Percentiles rank a stretch among this genome's conserved stretches.
Evolutionary conservation across 2,329 filamentous ascomycete genomes (phyloP).

Genomic region (Xylaria digitata): DNA sequence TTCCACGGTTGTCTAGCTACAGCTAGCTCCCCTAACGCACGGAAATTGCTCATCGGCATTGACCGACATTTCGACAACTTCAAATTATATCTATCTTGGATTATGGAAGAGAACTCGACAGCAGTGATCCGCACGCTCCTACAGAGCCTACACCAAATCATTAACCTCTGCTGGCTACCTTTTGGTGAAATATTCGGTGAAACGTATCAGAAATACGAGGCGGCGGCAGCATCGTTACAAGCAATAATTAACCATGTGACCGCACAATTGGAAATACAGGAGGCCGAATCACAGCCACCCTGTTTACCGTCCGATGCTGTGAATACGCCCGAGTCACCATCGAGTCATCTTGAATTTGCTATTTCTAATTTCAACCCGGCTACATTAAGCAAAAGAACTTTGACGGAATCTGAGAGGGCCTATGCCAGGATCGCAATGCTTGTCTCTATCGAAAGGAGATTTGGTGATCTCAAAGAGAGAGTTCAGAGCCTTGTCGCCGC

Average conservation of each 20-base stretch:
- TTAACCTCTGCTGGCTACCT: conserved; percentile 44
- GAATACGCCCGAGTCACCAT: conserved; percentile 22
- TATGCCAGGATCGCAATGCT: conserved; percentile 38
- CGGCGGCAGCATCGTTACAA: conserved; percentile 25
- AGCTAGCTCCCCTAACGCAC: conserved; percentile 41
- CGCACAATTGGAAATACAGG: conserved; percentile 37
- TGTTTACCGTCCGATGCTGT: conserved; percentile 19
- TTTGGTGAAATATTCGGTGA: conserved; percentile 33
- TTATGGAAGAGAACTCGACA: conserved; percentile 35
- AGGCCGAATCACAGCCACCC: conserved; percentile 23
- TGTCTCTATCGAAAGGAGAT: conserved; percentile 40
- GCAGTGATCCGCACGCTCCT: conserved; percentile 37
- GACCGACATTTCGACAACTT: conserved; percentile 41
- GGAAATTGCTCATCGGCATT: conserved; percentile 45
- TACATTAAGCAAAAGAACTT: conserved; percentile 29
- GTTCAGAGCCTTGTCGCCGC: conserved; percentile 36
- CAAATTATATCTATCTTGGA: conserved; percentile 35
- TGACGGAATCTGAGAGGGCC: conserved; percentile 15
- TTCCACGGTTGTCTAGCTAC: conserved; percentile 43
- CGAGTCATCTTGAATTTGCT: conserved; percentile 31
- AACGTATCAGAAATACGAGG: conserved; percentile 20
- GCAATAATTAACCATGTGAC: conserved; percentile 29
- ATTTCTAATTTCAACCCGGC: conserved; percentile 33
- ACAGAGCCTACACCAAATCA: conserved; percentile 41
- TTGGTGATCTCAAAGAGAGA: conserved; percentile 39